These are phyloP conservation scores for Penicillium cataractarum DNA, from an alignment of 495 filamentous ascomycete species.

Conservation along the genomic window DNA sequence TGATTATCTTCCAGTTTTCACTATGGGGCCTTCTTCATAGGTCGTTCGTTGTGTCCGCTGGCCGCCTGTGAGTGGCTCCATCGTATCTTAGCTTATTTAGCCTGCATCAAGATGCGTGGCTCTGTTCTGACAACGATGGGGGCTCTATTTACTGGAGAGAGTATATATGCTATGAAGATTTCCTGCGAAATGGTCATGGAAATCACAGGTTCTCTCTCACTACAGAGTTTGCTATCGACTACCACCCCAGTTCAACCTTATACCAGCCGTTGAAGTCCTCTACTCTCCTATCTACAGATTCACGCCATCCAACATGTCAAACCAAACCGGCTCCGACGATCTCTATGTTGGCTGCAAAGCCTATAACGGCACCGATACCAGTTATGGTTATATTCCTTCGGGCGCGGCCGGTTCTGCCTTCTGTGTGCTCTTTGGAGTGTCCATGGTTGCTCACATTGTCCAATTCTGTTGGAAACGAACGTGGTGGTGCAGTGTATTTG, in stretches of 20 bases:
- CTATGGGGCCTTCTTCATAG: neutral
- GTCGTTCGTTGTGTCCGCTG: neutral
- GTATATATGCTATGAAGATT: neutral
- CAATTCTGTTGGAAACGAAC: conserved; percentile 53
- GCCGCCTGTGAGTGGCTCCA: neutral
- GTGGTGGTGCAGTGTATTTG: conserved; percentile 58
- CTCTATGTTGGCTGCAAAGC: conserved; percentile 33
- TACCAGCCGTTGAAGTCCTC: neutral
- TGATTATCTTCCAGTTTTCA: neutral
- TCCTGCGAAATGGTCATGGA: neutral
- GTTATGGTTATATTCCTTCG: conserved; percentile 61
- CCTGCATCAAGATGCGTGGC: neutral
- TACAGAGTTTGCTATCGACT: neutral
- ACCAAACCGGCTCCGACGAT: neutral
- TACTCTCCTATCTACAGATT: neutral
- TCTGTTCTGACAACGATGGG: neutral
- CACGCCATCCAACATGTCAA: neutral
- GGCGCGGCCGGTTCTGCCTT: conserved; percentile 58
- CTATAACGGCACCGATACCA: conserved; percentile 28
- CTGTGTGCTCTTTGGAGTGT: conserved; percentile 54
- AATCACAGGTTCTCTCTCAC: neutral
- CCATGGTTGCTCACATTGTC: conserved; percentile 51
- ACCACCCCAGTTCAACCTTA: neutral
- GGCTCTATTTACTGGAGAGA: neutral
- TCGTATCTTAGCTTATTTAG: neutral